These are phyloP conservation scores for Trichophyton schoenleinii DNA, from an alignment of 2,329 filamentous ascomycete species.

Conservation along the genomic window DNA sequence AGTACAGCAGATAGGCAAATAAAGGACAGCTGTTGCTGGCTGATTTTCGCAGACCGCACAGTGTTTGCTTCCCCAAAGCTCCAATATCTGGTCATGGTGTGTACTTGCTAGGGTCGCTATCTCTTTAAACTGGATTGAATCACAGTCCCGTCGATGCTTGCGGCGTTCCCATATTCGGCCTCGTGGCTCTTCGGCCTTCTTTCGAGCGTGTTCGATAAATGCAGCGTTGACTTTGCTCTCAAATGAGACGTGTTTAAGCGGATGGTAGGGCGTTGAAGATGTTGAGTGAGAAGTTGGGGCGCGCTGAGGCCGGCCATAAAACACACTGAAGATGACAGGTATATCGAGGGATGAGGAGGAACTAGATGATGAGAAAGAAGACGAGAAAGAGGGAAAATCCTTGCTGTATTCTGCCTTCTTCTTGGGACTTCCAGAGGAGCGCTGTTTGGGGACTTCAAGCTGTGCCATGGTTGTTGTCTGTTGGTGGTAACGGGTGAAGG, in stretches of 20 bases:
- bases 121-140: conserved; percentile 8
- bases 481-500: background rate
- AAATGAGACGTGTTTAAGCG: conserved; percentile 10
- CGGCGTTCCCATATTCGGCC: conserved; percentile 4
- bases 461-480: background rate
- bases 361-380: background rate
- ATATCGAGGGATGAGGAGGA: conserved; percentile 1
- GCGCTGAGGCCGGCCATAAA: conserved; percentile 10
- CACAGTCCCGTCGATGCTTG: background rate
- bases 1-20: conserved; percentile 11
- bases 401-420: background rate
- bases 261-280: background rate
- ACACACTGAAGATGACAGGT: conserved; percentile 11
- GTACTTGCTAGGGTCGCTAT: conserved; percentile 7
- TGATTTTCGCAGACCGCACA: conserved; percentile 9
- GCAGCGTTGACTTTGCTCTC: conserved; percentile 4
- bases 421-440: background rate
- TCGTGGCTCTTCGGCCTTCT: background rate
- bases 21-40: conserved; percentile 5
- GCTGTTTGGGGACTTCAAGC: background rate
- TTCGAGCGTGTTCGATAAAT: conserved; percentile 7
- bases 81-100: conserved; percentile 9
- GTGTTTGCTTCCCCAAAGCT: conserved; percentile 5
- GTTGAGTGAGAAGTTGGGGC: background rate
- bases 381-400: background rate